A percentile compares a stretch with the other conserved stretches of the same genome.
Evolutionary conservation across 106 monocot species (phyloP).

Genomic region (Phalaenopsis equestris): DNA sequence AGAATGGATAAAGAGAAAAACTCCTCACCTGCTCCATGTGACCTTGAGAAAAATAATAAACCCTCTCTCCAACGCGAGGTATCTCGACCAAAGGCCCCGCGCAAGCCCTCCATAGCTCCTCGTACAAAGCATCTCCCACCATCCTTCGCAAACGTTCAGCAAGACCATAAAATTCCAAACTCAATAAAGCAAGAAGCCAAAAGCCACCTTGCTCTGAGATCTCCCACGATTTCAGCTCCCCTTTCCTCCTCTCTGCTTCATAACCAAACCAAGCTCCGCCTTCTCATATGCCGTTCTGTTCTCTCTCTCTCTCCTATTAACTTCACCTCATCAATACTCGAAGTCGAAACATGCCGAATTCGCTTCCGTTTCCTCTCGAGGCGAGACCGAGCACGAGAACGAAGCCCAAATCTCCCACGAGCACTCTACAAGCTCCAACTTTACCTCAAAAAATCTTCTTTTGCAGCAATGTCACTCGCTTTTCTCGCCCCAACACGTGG

Average conservation of each 20-base stretch:
- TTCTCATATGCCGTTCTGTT: not conserved
- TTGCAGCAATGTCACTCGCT: not conserved
- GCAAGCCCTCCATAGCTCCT: conserved; percentile 62
- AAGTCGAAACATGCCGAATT: too few species aligned
- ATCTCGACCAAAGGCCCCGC: conserved; percentile 51
- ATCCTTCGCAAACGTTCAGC: not conserved
- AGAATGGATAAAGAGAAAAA: not conserved
- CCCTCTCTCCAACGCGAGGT: conserved; percentile 21
- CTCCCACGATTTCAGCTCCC: not conserved
- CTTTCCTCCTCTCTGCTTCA: not conserved
- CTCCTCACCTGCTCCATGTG: conserved; percentile 55
- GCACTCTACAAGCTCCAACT: not conserved
- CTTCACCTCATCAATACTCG: not conserved
- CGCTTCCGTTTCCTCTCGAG: not conserved
- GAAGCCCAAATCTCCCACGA: not conserved
- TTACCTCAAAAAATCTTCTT: not conserved
- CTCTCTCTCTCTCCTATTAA: not conserved
- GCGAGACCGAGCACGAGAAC: not conserved
- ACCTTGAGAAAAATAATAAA: conserved; percentile 56
- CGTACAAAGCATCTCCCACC: conserved; percentile 33
- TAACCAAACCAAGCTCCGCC: not conserved
- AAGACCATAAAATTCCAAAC: not conserved
- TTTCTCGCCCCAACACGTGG: not conserved
- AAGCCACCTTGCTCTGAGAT: not conserved
- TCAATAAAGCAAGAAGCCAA: not conserved